A percentile compares a stretch with the other conserved stretches of the same genome.
These are phyloP conservation scores for Colletotrichum endophyticum DNA, from an alignment of 2,329 filamentous ascomycete species.

Conservation along the genomic window DNA sequence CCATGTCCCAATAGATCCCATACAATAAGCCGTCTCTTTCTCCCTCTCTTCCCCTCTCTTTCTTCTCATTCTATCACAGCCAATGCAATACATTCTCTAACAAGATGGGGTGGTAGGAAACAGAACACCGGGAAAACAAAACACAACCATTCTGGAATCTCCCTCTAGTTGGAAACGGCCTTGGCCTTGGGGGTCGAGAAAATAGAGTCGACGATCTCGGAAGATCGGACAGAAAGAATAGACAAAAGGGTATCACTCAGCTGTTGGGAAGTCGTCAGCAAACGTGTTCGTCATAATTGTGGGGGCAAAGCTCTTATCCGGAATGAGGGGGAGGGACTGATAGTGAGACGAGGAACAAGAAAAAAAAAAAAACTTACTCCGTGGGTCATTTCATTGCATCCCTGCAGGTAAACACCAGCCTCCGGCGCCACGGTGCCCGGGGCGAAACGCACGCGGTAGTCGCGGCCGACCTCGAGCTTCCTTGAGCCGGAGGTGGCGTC, in stretches of 20 bases:
- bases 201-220: conserved; percentile 78
- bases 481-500: conserved; percentile 27
- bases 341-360: neutral
- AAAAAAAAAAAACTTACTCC: conserved; percentile 67
- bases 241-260: conserved; percentile 84
- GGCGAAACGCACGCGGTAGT: conserved; percentile 80
- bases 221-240: conserved; percentile 75
- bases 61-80: neutral
- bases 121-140: neutral
- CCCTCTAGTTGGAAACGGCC: conserved; percentile 15
- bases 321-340: neutral
- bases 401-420: conserved; percentile 89
- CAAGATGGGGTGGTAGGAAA: neutral
- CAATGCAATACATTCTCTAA: neutral
- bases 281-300: neutral
- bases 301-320: neutral
- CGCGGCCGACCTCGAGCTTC: conserved; percentile 71
- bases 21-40: neutral
- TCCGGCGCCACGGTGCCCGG: conserved; percentile 70
- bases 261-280: conserved; percentile 41
- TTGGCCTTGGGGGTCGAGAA: conserved; percentile 46
- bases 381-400: conserved; percentile 91
- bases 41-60: neutral
- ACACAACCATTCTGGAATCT: neutral
- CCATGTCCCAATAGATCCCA: neutral